Base-by-base conservation (phyloP, 2,329 filamentous ascomycete species). In the Botrytis fragariae region DNA sequence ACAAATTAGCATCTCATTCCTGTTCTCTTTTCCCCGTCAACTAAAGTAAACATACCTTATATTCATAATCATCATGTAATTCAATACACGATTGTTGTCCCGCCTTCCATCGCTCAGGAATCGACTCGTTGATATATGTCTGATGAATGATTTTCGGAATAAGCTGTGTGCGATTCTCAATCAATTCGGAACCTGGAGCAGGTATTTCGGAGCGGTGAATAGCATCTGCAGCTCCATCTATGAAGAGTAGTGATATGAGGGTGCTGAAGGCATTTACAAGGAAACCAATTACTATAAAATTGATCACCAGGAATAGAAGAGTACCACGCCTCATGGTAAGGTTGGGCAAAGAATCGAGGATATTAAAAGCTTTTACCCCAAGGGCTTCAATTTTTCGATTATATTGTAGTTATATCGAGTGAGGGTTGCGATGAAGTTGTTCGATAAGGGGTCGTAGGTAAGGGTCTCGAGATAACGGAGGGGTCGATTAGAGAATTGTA, bases 61-160 rank as follows among this genome's bases (percentile, higher is more conserved):
- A 93, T 81, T 93, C 90, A 82, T 92, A 93, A 78, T 92, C 90
- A 8, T 87, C 85, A 80, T 93, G 91, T 74, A 92, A 81, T 68
- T 91, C 87, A 71, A 91, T 83, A 82, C 91, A 93, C 77, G 87
- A 89, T 81, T 89, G 84, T 81, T 92, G 91, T 22, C 91, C 89
- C n/a, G 85, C 86, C 77, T 85, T 82, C 91, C 91, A 93, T 72
- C 88, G 86, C 74, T 82, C 83, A 0, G 91, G 91, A 61, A 93
- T 92, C 69, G 87, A 88, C 74, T 88, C 86, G 80, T 92, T 93
- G 81, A 88, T 89, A 82, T 93, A 93, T 16, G 91, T 93, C 81
- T 93, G 91, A 83, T 93, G 91, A 73, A 93, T 92, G 79, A 93
- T 93, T 82, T 92, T 92, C 65, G 91, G 91, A 68, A 93, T 92